These are phyloP conservation scores for Phytopythium boreale DNA, from an alignment of 352 stramenopile species.

Conservation along the genomic window DNA sequence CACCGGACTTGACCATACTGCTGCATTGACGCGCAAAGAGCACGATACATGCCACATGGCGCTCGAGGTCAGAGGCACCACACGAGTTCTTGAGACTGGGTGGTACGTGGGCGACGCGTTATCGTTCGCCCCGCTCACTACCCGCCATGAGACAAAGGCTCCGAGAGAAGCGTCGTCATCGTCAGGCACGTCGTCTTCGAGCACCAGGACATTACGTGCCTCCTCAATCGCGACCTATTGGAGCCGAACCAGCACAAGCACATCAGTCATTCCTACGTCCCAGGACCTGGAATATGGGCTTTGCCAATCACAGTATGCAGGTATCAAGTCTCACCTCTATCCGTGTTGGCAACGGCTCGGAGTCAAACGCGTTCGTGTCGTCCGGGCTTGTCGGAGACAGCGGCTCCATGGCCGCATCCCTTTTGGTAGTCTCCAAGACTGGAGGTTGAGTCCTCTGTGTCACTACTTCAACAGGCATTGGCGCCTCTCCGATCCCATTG, in stretches of 20 bases:
- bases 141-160: constrained; percentile 3
- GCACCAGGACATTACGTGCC: constrained; percentile 8
- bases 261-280: too few species aligned
- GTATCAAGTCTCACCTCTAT: constrained; percentile 14
- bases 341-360: not conserved
- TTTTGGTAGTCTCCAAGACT: not conserved
- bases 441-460: too few species aligned
- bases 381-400: constrained; percentile 18
- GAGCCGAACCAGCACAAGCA: not conserved
- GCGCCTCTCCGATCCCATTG: not conserved
- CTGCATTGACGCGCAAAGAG: not conserved
- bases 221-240: constrained; percentile 16
- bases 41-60: too few species aligned
- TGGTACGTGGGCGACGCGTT: not conserved
- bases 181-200: not conserved
- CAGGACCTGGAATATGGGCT: too few species aligned
- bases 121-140: not conserved
- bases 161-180: not conserved
- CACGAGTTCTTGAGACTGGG: not conserved
- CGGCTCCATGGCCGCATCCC: not conserved
- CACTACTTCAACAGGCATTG: not conserved
- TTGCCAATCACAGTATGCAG: not conserved
- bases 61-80: not conserved
- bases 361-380: constrained; percentile 2
- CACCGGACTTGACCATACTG: constrained; percentile 1